phyloP scores from a whole-genome alignment of 225 moss, liverwort and hornwort genomes.

The Thuidium tamariscinum region DNA sequence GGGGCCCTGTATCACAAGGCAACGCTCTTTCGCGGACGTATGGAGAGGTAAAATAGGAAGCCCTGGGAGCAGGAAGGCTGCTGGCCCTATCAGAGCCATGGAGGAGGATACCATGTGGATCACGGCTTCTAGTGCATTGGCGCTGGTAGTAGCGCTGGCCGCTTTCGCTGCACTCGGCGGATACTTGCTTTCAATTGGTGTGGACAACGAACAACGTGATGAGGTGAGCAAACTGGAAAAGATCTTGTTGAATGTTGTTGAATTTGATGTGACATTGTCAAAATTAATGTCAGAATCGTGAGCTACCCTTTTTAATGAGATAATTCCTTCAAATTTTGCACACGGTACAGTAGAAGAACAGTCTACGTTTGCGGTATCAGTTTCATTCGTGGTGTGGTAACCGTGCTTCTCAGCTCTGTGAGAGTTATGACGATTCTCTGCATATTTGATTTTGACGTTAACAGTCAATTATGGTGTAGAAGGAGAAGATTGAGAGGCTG shows the following conservation, averaged over 20 bases:
- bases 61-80: neutral
- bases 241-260: neutral
- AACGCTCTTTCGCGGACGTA: neutral
- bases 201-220: constrained; percentile 20
- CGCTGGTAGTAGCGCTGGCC: constrained; percentile 21
- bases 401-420: neutral
- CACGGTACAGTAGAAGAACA: neutral
- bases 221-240: constrained; percentile 12
- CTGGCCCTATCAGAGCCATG: neutral
- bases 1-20: neutral
- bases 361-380: neutral
- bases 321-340: neutral
- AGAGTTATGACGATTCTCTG: neutral
- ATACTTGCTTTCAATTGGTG: constrained; percentile 20
- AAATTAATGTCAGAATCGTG: neutral
- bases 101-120: constrained; percentile 27
- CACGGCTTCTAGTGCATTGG: constrained; percentile 23
- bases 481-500: constrained; percentile 18
- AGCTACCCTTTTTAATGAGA: neutral
- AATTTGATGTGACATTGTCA: neutral
- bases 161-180: constrained; percentile 34
- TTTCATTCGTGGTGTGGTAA: neutral
- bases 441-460: neutral
- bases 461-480: neutral
- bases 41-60: neutral